These are phyloP conservation scores for Jaltomata sinuosa DNA, from an alignment of 257 asterid species.

Conservation along the genomic window DNA sequence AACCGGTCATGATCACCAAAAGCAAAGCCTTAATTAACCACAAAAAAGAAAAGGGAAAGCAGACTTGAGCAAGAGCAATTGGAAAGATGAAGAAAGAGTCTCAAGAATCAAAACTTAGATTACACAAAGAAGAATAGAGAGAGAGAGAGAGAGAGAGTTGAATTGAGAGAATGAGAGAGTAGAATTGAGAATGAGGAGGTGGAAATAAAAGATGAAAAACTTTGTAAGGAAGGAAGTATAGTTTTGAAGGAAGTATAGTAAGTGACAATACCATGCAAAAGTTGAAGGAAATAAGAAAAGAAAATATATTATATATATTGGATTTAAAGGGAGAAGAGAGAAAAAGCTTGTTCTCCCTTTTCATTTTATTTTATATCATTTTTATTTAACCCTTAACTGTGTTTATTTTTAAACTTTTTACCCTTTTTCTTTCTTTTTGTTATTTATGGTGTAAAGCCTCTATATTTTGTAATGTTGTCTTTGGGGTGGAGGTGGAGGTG, in stretches of 20 bases:
- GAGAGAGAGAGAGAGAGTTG: background rate
- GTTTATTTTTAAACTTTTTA: background rate
- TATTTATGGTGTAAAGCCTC: background rate
- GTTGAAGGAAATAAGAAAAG: background rate
- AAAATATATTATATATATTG: background rate
- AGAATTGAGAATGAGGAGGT: background rate
- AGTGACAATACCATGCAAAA: slow-evolving; percentile 18
- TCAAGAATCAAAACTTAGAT: background rate
- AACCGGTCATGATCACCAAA: background rate
- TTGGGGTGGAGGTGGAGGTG: background rate
- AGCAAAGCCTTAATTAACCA: background rate
- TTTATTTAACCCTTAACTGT: background rate
- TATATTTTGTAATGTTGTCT: background rate
- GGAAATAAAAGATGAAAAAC: background rate
- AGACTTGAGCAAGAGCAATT: background rate
- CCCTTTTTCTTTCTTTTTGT: background rate
- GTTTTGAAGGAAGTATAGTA: background rate
- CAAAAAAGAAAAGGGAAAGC: background rate
- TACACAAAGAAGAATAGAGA: background rate
- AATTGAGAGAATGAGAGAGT: background rate
- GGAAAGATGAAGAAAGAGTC: background rate
- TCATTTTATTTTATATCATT: background rate
- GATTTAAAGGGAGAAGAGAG: background rate
- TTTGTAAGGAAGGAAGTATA: background rate
- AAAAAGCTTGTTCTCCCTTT: background rate